These are phyloP conservation scores for Ustilago cynodontis DNA, from an alignment of 1,284 basidiomycete species.

Conservation along the genomic window DNA sequence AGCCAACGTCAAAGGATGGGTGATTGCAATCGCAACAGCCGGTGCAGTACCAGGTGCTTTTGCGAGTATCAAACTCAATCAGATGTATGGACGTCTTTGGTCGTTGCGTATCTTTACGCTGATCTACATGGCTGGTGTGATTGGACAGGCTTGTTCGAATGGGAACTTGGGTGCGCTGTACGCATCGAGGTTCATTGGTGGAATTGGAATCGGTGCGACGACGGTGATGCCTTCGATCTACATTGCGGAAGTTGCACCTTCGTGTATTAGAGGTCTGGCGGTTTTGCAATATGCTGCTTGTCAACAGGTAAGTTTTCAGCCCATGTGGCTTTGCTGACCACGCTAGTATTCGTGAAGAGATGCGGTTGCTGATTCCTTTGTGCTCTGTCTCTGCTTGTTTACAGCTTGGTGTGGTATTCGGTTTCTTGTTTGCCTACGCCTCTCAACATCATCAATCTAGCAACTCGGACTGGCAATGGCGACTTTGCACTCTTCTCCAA, in stretches of 20 bases:
- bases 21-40: constrained; percentile 9
- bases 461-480: constrained; percentile 10
- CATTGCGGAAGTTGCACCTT: constrained; percentile 11
- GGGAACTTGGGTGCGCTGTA: constrained; percentile 8
- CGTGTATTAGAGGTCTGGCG: constrained; percentile 6
- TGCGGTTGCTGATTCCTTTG: too few species aligned
- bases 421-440: constrained; percentile 16
- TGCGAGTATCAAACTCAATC: constrained; percentile 18
- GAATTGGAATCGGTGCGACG: constrained; percentile 7
- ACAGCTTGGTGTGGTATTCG: constrained; percentile 12
- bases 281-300: constrained; percentile 7
- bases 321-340: too few species aligned
- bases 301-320: background rate
- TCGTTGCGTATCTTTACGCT: constrained; percentile 10
- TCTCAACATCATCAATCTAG: constrained; percentile 7
- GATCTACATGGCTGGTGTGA: constrained; percentile 16
- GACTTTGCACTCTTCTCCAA: constrained; percentile 7
- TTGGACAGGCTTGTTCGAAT: constrained; percentile 10
- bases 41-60: constrained; percentile 11
- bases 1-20: constrained; percentile 16
- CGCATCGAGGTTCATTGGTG: constrained; percentile 12
- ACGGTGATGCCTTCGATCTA: constrained; percentile 5
- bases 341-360: too few species aligned
- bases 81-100: constrained; percentile 13
- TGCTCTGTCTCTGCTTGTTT: too few species aligned